Evolutionary conservation across 495 filamentous ascomycete genomes (phyloP).

Genomic region (Hypomontagnella submonticulosa): DNA sequence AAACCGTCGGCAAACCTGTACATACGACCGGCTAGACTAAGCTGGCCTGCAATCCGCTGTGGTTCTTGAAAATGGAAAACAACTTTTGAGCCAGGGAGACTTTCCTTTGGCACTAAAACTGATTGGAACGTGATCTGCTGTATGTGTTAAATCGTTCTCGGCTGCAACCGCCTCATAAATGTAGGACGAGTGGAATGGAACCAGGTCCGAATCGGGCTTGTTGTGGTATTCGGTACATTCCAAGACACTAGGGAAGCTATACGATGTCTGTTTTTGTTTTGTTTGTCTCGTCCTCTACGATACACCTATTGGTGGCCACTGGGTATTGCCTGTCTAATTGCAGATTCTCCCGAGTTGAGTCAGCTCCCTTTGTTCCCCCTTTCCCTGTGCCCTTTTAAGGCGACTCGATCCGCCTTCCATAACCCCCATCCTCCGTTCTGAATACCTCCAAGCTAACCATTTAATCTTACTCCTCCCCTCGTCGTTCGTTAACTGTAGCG

Average conservation of each 20-base stretch:
- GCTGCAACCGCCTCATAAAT: conserved; percentile 4
- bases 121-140: conserved; percentile 34
- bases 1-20: conserved; percentile 42
- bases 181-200: conserved; percentile 31
- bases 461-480: conserved; percentile 15
- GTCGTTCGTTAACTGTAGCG: conserved; percentile 38
- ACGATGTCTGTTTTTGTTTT: conserved; percentile 41
- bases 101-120: conserved; percentile 22
- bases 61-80: conserved; percentile 42
- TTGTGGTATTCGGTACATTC: conserved; percentile 33
- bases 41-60: conserved; percentile 24
- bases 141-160: conserved; percentile 17
- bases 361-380: conserved; percentile 30
- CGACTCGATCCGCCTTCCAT: conserved; percentile 11
- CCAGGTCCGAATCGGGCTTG: conserved; percentile 10
- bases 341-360: conserved; percentile 36
- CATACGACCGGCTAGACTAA: conserved; percentile 38
- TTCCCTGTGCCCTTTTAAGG: conserved; percentile 36
- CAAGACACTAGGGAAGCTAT: conserved; percentile 44
- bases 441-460: conserved; percentile 2
- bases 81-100: conserved; percentile 41
- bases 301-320: conserved; percentile 34
- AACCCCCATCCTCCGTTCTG: not conserved
- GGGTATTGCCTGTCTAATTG: conserved; percentile 47
- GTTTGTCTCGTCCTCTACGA: conserved; percentile 26